A percentile compares a stretch with the other conserved stretches of the same genome.
These are phyloP conservation scores for Penicillium cinerascens DNA, from an alignment of 495 filamentous ascomycete genomes.

Conservation along the genomic window DNA sequence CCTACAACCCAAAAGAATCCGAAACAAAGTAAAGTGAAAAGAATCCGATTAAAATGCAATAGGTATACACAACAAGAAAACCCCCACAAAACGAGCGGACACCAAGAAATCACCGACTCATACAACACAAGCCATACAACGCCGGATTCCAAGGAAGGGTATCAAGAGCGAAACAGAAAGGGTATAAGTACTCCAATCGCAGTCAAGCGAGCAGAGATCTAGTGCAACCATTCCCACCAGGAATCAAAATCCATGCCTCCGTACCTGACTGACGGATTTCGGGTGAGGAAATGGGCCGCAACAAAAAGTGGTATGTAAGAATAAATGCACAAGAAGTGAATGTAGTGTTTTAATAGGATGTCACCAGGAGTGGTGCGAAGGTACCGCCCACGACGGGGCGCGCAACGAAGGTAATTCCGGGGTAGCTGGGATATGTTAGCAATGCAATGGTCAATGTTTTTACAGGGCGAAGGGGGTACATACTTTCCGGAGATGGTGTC, in stretches of 20 bases:
- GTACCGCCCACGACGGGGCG: conserved; percentile 53
- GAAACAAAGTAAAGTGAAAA: neutral
- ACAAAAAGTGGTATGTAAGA: conserved; percentile 9
- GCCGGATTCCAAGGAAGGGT: neutral
- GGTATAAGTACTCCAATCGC: neutral
- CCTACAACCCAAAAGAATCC: neutral
- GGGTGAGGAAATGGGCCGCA: neutral
- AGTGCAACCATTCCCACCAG: neutral
- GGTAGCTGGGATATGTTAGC: conserved; percentile 26
- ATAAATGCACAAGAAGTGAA: conserved; percentile 24
- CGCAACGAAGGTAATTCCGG: conserved; percentile 42
- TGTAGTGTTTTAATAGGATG: conserved; percentile 13
- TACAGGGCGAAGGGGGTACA: conserved; percentile 15
- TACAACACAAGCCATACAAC: neutral
- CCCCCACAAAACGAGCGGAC: neutral
- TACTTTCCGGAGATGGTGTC: conserved; percentile 44
- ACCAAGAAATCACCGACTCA: neutral
- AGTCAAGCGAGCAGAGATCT: neutral
- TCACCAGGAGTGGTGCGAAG: conserved; percentile 48
- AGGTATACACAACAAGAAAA: neutral
- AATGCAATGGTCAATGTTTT: too few relatives aligned
- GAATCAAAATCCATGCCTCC: neutral
- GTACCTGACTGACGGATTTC: neutral
- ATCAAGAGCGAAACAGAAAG: neutral
- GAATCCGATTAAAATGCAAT: neutral